Percentiles rank a stretch among this genome's conserved stretches.
Evolutionary conservation across 1,139 yeast genomes (phyloP).

Genomic region (Saccharomycopsis phalli): DNA sequence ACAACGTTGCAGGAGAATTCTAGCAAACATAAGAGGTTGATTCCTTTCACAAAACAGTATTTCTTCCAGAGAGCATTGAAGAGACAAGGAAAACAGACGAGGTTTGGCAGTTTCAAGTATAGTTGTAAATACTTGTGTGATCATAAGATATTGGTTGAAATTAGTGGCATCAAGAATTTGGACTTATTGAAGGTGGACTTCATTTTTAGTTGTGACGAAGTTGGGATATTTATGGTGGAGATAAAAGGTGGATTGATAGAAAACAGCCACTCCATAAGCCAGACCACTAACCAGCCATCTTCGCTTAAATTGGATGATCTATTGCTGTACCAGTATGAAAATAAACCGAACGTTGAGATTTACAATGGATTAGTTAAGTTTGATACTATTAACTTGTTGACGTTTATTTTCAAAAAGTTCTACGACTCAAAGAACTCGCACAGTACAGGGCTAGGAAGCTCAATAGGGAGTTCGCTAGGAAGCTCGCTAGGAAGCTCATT

Average conservation of each 20-base stretch:
- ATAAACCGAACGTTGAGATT: slow-evolving; percentile 36
- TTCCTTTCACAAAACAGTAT: slow-evolving; percentile 72
- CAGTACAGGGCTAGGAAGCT: slow-evolving; percentile 1
- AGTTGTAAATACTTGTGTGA: slow-evolving; percentile 70
- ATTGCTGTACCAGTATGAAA: slow-evolving; percentile 57
- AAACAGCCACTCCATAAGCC: slow-evolving; percentile 4
- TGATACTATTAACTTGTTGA: slow-evolving; percentile 55
- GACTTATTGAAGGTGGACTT: slow-evolving; percentile 50
- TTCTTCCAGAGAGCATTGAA: slow-evolving; percentile 68
- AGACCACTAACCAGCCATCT: slow-evolving; percentile 23
- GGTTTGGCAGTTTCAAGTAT: slow-evolving; percentile 78
- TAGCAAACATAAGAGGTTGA: slow-evolving; percentile 37
- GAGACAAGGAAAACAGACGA: slow-evolving; percentile 58
- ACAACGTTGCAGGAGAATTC: slow-evolving; percentile 47
- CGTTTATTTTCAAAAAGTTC: slow-evolving; percentile 64
- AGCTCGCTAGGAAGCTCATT: not conserved
- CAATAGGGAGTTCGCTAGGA: not conserved
- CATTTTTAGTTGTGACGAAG: slow-evolving; percentile 67
- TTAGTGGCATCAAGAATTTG: slow-evolving; percentile 38
- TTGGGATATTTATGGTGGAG: slow-evolving; percentile 66
- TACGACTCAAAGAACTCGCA: slow-evolving; percentile 28
- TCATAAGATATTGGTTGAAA: slow-evolving; percentile 54
- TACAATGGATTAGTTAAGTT: slow-evolving; percentile 62
- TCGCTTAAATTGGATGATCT: slow-evolving; percentile 58
- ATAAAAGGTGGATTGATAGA: slow-evolving; percentile 39